These are phyloP conservation scores for Penicillium odoratum DNA, from an alignment of 495 filamentous ascomycete species.

Conservation along the genomic window DNA sequence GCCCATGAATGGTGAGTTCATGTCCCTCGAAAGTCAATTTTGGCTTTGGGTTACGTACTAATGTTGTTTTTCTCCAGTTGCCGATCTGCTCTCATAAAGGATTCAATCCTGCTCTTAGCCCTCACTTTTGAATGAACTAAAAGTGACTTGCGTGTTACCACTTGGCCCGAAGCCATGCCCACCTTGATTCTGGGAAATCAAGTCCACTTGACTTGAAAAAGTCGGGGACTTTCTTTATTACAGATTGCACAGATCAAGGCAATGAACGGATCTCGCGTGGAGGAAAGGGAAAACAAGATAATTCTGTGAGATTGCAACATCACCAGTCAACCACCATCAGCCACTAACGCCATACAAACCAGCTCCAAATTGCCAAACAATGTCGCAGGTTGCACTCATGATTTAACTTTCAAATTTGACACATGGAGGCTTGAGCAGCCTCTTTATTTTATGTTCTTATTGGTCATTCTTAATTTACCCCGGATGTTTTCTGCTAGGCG, in stretches of 20 bases:
- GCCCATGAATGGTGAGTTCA: slow-evolving; percentile 81
- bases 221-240: neutral
- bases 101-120: slow-evolving; percentile 1
- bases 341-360: slow-evolving; percentile 1
- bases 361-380: slow-evolving; percentile 22
- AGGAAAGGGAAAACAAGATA: slow-evolving; percentile 37
- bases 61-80: slow-evolving; percentile 31
- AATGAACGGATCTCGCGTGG: slow-evolving; percentile 30
- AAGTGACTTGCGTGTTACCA: slow-evolving; percentile 9
- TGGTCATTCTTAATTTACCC: slow-evolving; percentile 14
- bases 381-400: slow-evolving; percentile 17
- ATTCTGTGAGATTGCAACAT: slow-evolving; percentile 22
- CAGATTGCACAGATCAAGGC: slow-evolving; percentile 7
- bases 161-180: neutral
- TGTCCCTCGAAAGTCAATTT: neutral
- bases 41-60: slow-evolving; percentile 6
- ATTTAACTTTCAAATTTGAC: slow-evolving; percentile 15
- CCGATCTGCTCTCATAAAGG: slow-evolving; percentile 47
- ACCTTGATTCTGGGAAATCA: neutral
- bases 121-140: slow-evolving; percentile 12
- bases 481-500: slow-evolving; percentile 13
- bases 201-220: neutral
- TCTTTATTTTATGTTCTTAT: slow-evolving; percentile 11
- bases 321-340: no score
- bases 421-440: slow-evolving; percentile 10